Evolutionary conservation across 495 filamentous ascomycete genomes (phyloP).

Genomic region (Jackrogersella multiformis): DNA sequence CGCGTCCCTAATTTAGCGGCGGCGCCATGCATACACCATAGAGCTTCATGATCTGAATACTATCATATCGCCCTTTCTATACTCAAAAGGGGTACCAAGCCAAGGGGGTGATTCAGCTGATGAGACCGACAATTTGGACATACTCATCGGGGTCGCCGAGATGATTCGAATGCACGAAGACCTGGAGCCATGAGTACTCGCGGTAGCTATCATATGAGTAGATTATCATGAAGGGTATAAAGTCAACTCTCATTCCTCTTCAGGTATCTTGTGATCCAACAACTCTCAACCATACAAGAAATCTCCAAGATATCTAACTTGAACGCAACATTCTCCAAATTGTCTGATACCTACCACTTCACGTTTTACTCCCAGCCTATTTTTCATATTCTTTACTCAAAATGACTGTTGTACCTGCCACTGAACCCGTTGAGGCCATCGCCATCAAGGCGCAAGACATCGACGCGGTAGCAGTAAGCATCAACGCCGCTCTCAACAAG

Average conservation of each 20-base stretch:
- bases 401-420: neutral
- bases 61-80: neutral
- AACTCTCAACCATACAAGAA: neutral
- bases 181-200: neutral
- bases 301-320: neutral
- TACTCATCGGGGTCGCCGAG: constrained; percentile 1
- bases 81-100: neutral
- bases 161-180: neutral
- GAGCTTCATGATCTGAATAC: neutral
- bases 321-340: no score
- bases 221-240: neutral
- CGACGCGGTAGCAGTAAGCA: neutral
- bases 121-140: neutral
- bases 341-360: neutral
- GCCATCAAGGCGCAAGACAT: constrained; percentile 7
- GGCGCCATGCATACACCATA: neutral
- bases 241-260: neutral
- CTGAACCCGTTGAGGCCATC: constrained; percentile 6
- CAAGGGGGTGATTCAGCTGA: neutral
- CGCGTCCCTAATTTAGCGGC: neutral
- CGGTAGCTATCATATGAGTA: neutral
- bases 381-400: neutral
- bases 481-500: constrained; percentile 9
- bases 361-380: neutral
- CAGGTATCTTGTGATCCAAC: neutral